Evolutionary conservation across 805 yeast genomes (phyloP).

Genomic region (Cyberlindnera amylophila): DNA sequence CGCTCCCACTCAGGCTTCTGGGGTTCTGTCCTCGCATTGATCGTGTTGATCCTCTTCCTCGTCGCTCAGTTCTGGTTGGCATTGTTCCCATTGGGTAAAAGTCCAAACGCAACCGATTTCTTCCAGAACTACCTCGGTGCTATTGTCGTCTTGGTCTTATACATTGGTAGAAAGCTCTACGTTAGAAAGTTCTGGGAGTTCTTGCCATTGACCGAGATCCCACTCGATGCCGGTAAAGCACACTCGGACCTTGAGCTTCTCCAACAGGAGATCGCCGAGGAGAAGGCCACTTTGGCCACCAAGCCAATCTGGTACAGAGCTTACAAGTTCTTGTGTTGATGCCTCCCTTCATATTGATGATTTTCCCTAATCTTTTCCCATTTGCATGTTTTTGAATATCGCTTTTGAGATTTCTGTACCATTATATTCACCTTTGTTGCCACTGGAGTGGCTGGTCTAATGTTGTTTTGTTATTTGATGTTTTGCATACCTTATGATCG

Average conservation of each 20-base stretch:
- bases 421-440: not conserved
- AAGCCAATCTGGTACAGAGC: slow-evolving; percentile 45
- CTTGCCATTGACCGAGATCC: slow-evolving; percentile 46
- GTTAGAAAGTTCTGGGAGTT: slow-evolving; percentile 38
- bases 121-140: slow-evolving; percentile 41
- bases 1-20: slow-evolving; percentile 39
- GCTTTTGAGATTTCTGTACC: not conserved
- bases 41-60: slow-evolving; percentile 35
- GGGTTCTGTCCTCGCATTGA: slow-evolving; percentile 40
- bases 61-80: slow-evolving; percentile 48
- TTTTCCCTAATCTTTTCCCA: too few relatives aligned
- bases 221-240: slow-evolving; percentile 62
- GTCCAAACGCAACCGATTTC: slow-evolving; percentile 33
- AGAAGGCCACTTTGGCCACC: slow-evolving; percentile 44
- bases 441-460: not conserved
- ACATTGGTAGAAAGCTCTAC: slow-evolving; percentile 41
- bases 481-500: slow-evolving; percentile 5
- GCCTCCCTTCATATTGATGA: too few relatives aligned
- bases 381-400: too few relatives aligned
- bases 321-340: slow-evolving; percentile 57
- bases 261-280: slow-evolving; percentile 55
- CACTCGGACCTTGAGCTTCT: slow-evolving; percentile 53
- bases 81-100: slow-evolving; percentile 39
- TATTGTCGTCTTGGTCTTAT: slow-evolving; percentile 36
- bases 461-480: not conserved